These are phyloP conservation scores for Tricholomella constricta DNA, from an alignment of 768 basidiomycete species.

Conservation along the genomic window DNA sequence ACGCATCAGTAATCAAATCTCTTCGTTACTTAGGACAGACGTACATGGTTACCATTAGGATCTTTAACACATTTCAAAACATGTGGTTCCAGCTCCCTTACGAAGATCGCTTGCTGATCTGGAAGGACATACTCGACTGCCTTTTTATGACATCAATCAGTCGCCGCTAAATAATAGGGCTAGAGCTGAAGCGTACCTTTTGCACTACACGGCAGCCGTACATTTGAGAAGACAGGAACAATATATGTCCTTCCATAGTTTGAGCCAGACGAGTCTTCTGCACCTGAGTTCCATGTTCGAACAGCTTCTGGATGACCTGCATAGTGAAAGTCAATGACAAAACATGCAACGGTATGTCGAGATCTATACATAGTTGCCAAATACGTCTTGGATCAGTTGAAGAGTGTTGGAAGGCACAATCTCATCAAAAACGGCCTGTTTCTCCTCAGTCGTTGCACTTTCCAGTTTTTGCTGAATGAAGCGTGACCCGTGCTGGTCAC, in stretches of 20 bases:
- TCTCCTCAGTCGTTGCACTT: constrained; percentile 74
- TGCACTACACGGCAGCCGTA: constrained; percentile 97
- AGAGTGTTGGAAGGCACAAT: constrained; percentile 77
- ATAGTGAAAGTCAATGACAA: background rate
- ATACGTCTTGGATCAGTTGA: constrained; percentile 86
- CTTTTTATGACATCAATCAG: constrained; percentile 39
- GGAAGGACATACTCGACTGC: constrained; percentile 81
- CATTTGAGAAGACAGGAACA: constrained; percentile 82
- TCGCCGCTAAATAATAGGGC: background rate
- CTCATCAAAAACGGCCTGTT: constrained; percentile 81
- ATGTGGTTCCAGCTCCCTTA: constrained; percentile 77
- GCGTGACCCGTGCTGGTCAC: constrained; percentile 97
- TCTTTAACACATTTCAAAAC: constrained; percentile 88
- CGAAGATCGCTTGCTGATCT: constrained; percentile 75
- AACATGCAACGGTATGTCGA: background rate
- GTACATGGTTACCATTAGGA: constrained; percentile 92
- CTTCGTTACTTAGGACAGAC: constrained; percentile 21
- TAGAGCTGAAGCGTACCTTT: constrained; percentile 55
- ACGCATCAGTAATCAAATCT: constrained; percentile 4
- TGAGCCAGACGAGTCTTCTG: constrained; percentile 73
- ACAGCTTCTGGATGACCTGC: constrained; percentile 91
- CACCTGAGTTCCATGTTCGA: constrained; percentile 78
- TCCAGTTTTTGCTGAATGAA: constrained; percentile 92
- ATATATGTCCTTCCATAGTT: constrained; percentile 76
- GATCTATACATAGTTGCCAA: constrained; percentile 89